Base-by-base conservation (phyloP, 805 yeast genomes). In the Metschnikowia rubicola region DNA sequence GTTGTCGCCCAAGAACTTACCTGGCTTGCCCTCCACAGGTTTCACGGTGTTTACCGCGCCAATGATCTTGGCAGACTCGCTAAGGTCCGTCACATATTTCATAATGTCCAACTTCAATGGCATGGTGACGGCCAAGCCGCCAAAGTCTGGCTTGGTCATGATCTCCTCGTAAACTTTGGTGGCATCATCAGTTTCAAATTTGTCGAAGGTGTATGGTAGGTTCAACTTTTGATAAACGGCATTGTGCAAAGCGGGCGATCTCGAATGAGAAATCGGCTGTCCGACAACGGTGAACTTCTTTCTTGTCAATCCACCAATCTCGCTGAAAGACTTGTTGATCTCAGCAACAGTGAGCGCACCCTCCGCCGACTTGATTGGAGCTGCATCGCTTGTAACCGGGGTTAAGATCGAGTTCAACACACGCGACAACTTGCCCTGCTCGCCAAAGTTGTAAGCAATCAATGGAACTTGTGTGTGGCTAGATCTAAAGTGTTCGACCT, bases 91-190 rank as follows among this genome's bases (percentile, higher is more conserved):
- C 53, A 85, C 76, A 54, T 79, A 78, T 55, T 81, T 74, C 70
- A 87, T 81, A 52, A 92, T 83, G 48, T 85, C 95, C 46, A 89
- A 61, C 64, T 94, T 94, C 62, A 92, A 73, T 4, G 99, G 99
- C 62, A 92, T 92, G 2, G 99, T 94, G 8, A 94, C 88, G 5
- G 96, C 91, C 52, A 87, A 81, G n/a, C 99, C 99, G 39, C 98
- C 98, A 59, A 94, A 86, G 30, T 63, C 59, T 8, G 69, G 61
- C 12, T 79, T 65, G 33, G 71, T 62, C 48, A 81, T 70, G 45
- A 90, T 63, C 38, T 75, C 66, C 10, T 73, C 68, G 41, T 73
- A 72, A 28, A 88, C 91, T 41, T 73, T 75, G 2, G 62, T 60
- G 9, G 84, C 88, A 56, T 80, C 78, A 17, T 71, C 73, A 1